Evolutionary conservation across 139 green algal species (phyloP).

Genomic region (Chlamydomonas asymmetrica): DNA sequence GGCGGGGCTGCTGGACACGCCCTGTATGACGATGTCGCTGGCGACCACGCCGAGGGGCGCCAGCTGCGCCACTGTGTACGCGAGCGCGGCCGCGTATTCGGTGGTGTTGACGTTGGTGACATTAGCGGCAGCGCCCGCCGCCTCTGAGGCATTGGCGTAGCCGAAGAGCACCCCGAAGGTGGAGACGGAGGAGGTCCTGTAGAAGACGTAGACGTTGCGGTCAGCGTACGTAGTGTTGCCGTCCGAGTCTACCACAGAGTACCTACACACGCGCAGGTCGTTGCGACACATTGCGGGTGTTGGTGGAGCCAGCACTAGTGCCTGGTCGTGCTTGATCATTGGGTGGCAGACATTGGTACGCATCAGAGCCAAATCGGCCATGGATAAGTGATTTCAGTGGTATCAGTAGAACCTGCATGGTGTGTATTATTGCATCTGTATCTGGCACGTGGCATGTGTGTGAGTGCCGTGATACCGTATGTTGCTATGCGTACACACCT

Average conservation of each 20-base stretch:
- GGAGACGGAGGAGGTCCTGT: neutral
- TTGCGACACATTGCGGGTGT: no score
- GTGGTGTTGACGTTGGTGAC: neutral
- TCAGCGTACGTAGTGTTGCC: neutral
- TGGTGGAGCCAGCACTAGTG: no score
- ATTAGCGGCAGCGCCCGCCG: neutral
- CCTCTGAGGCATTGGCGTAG: neutral
- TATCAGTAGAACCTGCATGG: no score
- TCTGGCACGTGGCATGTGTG: no score
- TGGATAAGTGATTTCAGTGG: no score
- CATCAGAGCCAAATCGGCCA: no score
- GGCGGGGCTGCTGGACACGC: neutral
- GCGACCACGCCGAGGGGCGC: neutral
- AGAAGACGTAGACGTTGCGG: neutral
- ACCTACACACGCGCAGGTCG: no score
- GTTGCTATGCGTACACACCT: neutral
- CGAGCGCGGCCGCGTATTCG: neutral
- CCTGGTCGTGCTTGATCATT: no score
- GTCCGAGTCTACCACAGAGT: slow-evolving; percentile 7
- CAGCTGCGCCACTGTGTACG: neutral
- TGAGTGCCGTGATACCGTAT: no score
- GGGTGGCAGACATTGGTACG: no score
- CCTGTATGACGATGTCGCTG: neutral
- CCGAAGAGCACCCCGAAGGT: neutral
- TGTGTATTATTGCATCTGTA: no score